phyloP scores from a whole-genome alignment of 805 yeast genomes.

The Candida tammaniensis region DNA sequence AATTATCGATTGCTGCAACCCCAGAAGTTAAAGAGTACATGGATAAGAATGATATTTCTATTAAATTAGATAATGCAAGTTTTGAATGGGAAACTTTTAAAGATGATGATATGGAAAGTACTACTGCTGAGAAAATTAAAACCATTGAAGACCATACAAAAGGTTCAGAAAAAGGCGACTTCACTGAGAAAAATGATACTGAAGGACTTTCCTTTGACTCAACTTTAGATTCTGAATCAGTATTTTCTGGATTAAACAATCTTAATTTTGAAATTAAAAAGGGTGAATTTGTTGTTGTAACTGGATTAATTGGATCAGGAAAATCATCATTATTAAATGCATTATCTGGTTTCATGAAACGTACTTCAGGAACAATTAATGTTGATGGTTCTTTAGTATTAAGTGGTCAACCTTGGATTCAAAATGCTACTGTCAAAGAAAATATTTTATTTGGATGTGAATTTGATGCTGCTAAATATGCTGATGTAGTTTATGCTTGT shows the following conservation, averaged over 20 bases:
- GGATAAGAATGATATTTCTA: conserved; percentile 18
- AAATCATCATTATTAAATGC: conserved; percentile 36
- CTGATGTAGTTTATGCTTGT: conserved; percentile 25
- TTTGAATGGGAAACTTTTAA: conserved; percentile 29
- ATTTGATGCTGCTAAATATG: conserved; percentile 22
- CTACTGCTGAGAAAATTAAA: background rate
- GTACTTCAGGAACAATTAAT: conserved; percentile 24
- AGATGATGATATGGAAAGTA: conserved; percentile 8
- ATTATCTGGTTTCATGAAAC: conserved; percentile 36
- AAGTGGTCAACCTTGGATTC: conserved; percentile 36
- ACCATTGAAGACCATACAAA: background rate
- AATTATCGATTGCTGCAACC: conserved; percentile 24
- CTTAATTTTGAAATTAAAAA: conserved; percentile 23
- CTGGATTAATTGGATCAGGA: conserved; percentile 38
- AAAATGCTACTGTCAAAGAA: conserved; percentile 30
- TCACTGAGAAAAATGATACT: background rate
- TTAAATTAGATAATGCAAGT: conserved; percentile 20
- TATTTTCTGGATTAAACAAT: conserved; percentile 5
- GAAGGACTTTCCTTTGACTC: conserved; percentile 6
- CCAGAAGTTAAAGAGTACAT: conserved; percentile 20
- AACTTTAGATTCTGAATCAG: no score
- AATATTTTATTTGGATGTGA: conserved; percentile 30
- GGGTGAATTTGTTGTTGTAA: conserved; percentile 34
- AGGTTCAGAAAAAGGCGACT: background rate
- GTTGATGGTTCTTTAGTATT: conserved; percentile 26